These are phyloP conservation scores for Fusarium albidum DNA, from an alignment of 2,329 filamentous ascomycete genomes.

Conservation along the genomic window DNA sequence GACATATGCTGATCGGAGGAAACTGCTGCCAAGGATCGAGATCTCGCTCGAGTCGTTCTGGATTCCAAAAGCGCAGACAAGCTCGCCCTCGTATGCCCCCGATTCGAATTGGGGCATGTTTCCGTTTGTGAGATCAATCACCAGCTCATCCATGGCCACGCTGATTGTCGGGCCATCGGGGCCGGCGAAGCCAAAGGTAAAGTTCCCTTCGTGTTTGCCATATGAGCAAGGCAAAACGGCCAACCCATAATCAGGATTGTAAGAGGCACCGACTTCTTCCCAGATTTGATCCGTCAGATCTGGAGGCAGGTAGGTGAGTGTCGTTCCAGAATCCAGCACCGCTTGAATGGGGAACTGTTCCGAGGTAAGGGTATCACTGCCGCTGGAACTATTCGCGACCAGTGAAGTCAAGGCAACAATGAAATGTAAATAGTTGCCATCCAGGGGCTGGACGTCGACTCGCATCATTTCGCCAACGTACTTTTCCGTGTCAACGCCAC, in stretches of 20 bases:
- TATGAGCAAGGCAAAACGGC: slow-evolving; percentile 61
- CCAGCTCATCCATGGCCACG: slow-evolving; percentile 64
- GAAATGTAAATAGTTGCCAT: slow-evolving; percentile 55
- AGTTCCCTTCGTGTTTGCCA: slow-evolving; percentile 54
- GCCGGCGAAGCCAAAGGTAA: slow-evolving; percentile 63
- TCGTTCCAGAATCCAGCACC: slow-evolving; percentile 80
- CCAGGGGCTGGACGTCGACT: slow-evolving; percentile 61
- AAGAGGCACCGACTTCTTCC: slow-evolving; percentile 62
- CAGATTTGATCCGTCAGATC: slow-evolving; percentile 63
- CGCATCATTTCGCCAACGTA: slow-evolving; percentile 70
- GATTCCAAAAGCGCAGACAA: slow-evolving; percentile 65
- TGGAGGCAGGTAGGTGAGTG: slow-evolving; percentile 73
- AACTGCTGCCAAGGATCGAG: slow-evolving; percentile 65
- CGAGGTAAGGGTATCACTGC: slow-evolving; percentile 56
- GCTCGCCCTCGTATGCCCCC: slow-evolving; percentile 54
- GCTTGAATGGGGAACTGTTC: slow-evolving; percentile 60
- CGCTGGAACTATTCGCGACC: slow-evolving; percentile 56
- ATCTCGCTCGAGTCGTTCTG: slow-evolving; percentile 54
- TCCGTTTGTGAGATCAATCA: slow-evolving; percentile 55
- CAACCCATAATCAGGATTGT: slow-evolving; percentile 45
- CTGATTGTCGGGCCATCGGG: slow-evolving; percentile 57
- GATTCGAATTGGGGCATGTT: slow-evolving; percentile 46
- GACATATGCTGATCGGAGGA: slow-evolving; percentile 67
- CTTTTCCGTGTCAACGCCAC: slow-evolving; percentile 81
- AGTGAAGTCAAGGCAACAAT: slow-evolving; percentile 58